These are phyloP conservation scores for Microcos paniculata DNA, from an alignment of 345 rosid species.

Conservation along the genomic window DNA sequence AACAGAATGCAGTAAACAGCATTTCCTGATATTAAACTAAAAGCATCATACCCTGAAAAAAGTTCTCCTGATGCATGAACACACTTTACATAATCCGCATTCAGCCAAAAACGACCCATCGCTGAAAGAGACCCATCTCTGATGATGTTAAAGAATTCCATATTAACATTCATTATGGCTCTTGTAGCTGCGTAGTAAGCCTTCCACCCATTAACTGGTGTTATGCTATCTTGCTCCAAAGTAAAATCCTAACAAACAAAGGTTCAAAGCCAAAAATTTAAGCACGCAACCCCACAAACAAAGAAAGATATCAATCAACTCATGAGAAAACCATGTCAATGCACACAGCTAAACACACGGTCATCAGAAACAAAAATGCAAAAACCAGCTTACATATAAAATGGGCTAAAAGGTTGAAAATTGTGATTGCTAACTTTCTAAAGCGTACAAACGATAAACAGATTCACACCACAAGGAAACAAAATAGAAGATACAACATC, in stretches of 20 bases:
- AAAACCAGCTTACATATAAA: neutral
- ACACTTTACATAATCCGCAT: slow-evolving; percentile 93
- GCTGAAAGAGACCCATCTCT: slow-evolving; percentile 72
- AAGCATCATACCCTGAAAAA: slow-evolving; percentile 74
- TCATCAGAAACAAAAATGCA: neutral
- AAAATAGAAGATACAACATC: neutral
- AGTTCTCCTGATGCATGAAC: slow-evolving; percentile 77
- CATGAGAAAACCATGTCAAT: neutral
- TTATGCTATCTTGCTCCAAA: slow-evolving; percentile 77
- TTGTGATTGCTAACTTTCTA: neutral
- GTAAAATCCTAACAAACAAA: slow-evolving; percentile 75
- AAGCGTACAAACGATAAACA: neutral
- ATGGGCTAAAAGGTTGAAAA: neutral
- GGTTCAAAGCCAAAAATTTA: neutral
- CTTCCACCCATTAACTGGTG: slow-evolving; percentile 92
- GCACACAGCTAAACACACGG: neutral
- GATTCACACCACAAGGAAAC: neutral
- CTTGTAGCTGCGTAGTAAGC: slow-evolving; percentile 96
- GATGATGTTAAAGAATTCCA: slow-evolving; percentile 76
- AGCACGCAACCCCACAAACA: slow-evolving; percentile 1
- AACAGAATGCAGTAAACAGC: slow-evolving; percentile 2
- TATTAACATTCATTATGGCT: slow-evolving; percentile 78
- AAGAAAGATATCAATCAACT: neutral
- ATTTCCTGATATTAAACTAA: neutral
- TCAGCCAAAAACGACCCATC: slow-evolving; percentile 84